These are phyloP conservation scores for Panaeolus papilionaceus DNA, from an alignment of 768 basidiomycete species.

Conservation along the genomic window DNA sequence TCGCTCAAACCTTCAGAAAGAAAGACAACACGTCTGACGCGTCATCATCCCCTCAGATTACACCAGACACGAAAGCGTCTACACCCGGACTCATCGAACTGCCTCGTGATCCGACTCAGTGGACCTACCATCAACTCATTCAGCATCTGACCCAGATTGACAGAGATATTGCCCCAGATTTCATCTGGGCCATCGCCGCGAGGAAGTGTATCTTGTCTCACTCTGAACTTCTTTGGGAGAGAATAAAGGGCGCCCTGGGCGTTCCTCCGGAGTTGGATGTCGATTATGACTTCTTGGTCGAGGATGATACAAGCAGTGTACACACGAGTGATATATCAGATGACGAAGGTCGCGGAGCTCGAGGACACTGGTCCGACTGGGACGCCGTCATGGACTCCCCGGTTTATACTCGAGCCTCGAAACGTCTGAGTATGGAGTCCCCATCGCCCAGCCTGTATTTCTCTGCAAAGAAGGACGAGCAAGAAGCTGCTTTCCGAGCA, in stretches of 20 bases:
- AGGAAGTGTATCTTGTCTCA: conserved; percentile 79
- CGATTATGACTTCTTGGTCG: conserved; percentile 48
- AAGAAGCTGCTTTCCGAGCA: conserved; percentile 26
- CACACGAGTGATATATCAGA: conserved; percentile 49
- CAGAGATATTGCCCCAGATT: conserved; percentile 69
- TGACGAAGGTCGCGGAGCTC: conserved; percentile 44
- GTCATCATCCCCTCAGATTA: conserved; percentile 5
- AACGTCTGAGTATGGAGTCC: conserved; percentile 32
- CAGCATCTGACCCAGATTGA: conserved; percentile 70
- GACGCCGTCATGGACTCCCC: conserved; percentile 54
- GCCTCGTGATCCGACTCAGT: conserved; percentile 64
- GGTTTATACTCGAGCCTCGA: conserved; percentile 31
- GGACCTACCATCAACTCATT: conserved; percentile 76
- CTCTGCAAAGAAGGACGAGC: conserved; percentile 22
- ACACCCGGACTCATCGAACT: conserved; percentile 36
- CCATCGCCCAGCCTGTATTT: conserved; percentile 26
- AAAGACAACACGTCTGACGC: not conserved
- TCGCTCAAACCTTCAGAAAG: conserved; percentile 68
- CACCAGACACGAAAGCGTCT: conserved; percentile 22
- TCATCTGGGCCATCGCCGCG: conserved; percentile 72
- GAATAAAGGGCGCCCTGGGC: conserved; percentile 86
- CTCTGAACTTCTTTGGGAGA: conserved; percentile 91
- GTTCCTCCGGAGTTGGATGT: conserved; percentile 85
- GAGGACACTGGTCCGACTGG: conserved; percentile 46
- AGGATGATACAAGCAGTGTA: conserved; percentile 31